Evolutionary conservation across 192 early-diverging fungal genomes (phyloP).

Genomic region (Backusella tarrabulga): DNA sequence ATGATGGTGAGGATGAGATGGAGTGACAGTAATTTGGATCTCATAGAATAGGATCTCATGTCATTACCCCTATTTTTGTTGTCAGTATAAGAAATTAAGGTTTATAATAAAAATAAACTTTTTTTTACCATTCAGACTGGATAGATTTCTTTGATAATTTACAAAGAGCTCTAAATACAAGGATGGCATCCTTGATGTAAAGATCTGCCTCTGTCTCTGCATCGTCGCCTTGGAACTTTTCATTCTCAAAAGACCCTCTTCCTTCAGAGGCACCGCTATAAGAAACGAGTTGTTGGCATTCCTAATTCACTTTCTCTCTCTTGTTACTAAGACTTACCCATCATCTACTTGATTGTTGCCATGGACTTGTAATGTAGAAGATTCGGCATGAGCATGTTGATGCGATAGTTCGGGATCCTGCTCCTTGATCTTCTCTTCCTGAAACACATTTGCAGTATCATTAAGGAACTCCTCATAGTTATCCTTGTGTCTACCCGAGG

Average conservation of each 20-base stretch:
- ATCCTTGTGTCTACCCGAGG: constrained; percentile 19
- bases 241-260: constrained; percentile 24
- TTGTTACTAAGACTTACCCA: not conserved
- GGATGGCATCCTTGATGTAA: constrained; percentile 68
- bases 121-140: constrained; percentile 52
- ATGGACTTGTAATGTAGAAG: not conserved
- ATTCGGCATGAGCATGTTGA: not conserved
- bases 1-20: constrained; percentile 77
- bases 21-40: constrained; percentile 82
- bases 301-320: not conserved
- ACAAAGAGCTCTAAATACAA: constrained; percentile 85
- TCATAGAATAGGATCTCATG: constrained; percentile 75
- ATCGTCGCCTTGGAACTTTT: not conserved
- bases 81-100: not conserved
- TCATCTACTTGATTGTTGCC: not conserved
- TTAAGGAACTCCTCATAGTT: constrained; percentile 34
- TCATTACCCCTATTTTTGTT: constrained; percentile 49
- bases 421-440: constrained; percentile 15
- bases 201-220: constrained; percentile 33
- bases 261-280: constrained; percentile 12
- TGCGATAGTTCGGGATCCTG: not conserved
- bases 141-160: constrained; percentile 87
- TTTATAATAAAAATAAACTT: not conserved
- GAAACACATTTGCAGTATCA: constrained; percentile 26
- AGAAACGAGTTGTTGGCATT: not conserved